A percentile compares a stretch with the other conserved stretches of the same genome.
Conservation (phyloP, 2,329 filamentous ascomycete genomes). For the Curvularia eragrostidis region DNA sequence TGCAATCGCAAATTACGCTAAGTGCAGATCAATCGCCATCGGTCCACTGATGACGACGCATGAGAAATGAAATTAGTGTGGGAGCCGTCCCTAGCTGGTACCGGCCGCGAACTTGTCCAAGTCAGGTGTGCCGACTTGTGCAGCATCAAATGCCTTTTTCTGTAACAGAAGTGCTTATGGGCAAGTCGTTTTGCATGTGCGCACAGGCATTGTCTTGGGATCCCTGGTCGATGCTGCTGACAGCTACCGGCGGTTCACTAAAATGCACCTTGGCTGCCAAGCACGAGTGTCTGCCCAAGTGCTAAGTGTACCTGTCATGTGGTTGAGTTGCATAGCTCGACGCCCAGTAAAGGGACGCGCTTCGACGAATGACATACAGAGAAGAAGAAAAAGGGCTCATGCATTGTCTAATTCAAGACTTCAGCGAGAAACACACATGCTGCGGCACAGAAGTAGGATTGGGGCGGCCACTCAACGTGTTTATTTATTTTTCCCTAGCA, state of each 20-base stretch:
- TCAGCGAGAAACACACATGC: neutral
- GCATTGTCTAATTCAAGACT: neutral
- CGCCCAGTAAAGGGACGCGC: neutral
- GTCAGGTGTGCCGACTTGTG: neutral
- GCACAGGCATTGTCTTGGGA: neutral
- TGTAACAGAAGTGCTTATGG: neutral
- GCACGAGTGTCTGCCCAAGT: neutral
- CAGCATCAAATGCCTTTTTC: neutral
- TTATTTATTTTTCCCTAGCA: neutral
- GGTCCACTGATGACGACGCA: conserved; percentile 31
- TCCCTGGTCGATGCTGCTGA: neutral
- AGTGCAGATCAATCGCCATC: conserved; percentile 18
- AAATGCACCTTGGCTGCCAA: neutral
- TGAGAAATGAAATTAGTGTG: conserved; percentile 6
- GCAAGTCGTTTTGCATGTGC: neutral
- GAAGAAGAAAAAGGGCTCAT: neutral
- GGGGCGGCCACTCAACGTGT: neutral
- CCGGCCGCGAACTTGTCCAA: neutral
- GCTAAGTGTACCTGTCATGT: neutral
- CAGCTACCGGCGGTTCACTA: neutral
- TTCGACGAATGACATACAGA: neutral
- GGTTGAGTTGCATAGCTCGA: neutral
- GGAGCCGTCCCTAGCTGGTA: neutral
- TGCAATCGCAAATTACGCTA: conserved; percentile 19
- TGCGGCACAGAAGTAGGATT: neutral